Evolutionary conservation across 257 asterid genomes (phyloP).

Genomic region (Solanum sparsipilum): DNA sequence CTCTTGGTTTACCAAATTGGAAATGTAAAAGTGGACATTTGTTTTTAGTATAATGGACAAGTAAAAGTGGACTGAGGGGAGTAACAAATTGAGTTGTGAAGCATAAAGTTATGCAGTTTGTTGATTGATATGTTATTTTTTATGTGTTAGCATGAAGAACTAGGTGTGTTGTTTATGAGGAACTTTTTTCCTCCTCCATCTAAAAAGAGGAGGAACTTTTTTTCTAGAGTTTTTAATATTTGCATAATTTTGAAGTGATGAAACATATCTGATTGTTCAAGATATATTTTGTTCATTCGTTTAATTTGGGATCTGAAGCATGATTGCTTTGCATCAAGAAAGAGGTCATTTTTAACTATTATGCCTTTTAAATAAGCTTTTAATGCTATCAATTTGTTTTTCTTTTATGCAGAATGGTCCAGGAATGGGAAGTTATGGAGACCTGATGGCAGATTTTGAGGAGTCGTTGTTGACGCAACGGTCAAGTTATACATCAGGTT

Average conservation of each 20-base stretch:
- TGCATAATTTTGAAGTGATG: background rate
- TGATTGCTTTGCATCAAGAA: background rate
- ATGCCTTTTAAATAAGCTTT: background rate
- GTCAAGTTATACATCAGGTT: constrained; percentile 48
- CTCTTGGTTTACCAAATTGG: background rate
- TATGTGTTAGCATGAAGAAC: too few relatives aligned
- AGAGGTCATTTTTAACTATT: background rate
- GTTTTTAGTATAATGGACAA: too few relatives aligned
- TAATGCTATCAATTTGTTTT: background rate
- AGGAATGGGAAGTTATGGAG: constrained; percentile 48
- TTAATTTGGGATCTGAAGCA: background rate
- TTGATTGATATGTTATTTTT: background rate
- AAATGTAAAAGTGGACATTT: background rate
- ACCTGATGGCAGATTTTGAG: constrained; percentile 84
- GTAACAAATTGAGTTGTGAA: background rate
- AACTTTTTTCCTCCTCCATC: too few relatives aligned
- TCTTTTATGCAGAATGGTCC: constrained; percentile 38
- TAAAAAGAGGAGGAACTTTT: too few relatives aligned
- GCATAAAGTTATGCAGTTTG: background rate
- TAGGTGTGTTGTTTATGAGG: too few relatives aligned
- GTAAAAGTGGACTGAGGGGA: background rate
- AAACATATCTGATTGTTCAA: background rate
- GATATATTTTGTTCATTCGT: background rate
- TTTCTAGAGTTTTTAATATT: background rate
- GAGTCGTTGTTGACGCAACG: constrained; percentile 66